phyloP scores from a whole-genome alignment of 2,329 filamentous ascomycete species.

The Malbranchea zuffiana region DNA sequence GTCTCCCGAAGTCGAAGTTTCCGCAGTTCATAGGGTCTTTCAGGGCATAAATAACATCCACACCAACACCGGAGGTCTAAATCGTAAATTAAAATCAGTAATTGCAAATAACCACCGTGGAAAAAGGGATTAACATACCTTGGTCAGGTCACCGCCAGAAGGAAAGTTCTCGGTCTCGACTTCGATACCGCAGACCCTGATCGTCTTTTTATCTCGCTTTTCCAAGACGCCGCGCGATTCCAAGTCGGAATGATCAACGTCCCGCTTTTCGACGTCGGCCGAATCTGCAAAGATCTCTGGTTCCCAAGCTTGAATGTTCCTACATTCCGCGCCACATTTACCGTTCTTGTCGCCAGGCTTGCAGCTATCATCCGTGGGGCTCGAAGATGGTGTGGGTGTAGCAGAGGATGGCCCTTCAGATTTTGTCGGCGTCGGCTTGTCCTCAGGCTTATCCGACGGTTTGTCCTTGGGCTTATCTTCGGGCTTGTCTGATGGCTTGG shows the following conservation, averaged over 20 bases:
- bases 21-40: no score
- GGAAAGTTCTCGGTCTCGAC: not conserved
- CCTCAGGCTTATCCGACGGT: not conserved
- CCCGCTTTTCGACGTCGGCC: not conserved
- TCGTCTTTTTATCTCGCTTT: not conserved
- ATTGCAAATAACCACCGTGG: no score
- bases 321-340: not conserved
- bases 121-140: not conserved
- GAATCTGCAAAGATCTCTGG: not conserved
- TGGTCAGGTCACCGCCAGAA: not conserved
- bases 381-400: not conserved
- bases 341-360: not conserved
- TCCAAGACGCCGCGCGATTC: not conserved
- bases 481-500: not conserved
- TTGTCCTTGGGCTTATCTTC: not conserved
- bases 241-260: not conserved
- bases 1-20: no score
- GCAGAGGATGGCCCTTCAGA: not conserved
- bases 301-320: not conserved
- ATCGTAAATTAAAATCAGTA: no score
- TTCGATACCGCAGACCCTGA: not conserved
- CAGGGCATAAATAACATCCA: no score
- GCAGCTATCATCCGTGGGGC: not conserved
- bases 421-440: no score
- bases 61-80: no score